Percentiles rank a stretch among this genome's conserved stretches.
phyloP scores from a whole-genome alignment of 2,329 filamentous ascomycete genomes.

The Botrytis galanthina region DNA sequence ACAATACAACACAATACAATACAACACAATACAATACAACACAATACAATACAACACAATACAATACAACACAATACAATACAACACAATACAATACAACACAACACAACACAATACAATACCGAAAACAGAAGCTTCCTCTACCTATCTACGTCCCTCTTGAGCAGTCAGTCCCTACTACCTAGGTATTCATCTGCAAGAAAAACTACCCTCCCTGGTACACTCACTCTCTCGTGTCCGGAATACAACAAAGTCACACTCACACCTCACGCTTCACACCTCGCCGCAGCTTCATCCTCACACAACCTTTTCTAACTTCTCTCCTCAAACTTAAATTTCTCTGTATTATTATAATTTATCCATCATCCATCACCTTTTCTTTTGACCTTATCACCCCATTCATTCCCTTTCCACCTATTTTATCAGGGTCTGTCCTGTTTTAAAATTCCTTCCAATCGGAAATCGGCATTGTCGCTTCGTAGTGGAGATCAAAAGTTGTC shows the following conservation, averaged over 20 bases:
- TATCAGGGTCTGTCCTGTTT: slow-evolving; percentile 13
- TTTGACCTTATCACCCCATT: background rate
- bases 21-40: too few relatives aligned
- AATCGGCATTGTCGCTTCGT: slow-evolving; percentile 22
- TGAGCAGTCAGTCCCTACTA: too few relatives aligned
- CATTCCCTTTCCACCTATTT: slow-evolving; percentile 1
- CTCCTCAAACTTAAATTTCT: background rate
- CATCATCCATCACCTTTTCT: background rate
- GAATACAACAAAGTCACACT: background rate
- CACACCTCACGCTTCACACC: background rate
- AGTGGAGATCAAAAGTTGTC: slow-evolving; percentile 20
- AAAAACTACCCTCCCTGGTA: background rate
- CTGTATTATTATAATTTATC: background rate
- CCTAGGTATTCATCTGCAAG: background rate
- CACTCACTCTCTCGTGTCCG: background rate
- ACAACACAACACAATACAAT: background rate
- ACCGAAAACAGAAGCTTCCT: background rate
- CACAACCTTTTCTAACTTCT: background rate
- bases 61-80: too few relatives aligned
- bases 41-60: too few relatives aligned
- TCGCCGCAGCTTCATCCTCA: background rate
- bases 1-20: too few relatives aligned
- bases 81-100: too few relatives aligned
- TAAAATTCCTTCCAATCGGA: slow-evolving; percentile 21
- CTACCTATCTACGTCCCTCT: background rate